Percentiles rank a stretch among this genome's conserved stretches.
Evolutionary conservation across 805 yeast species (phyloP).

Genomic region (Spathaspora boniae): DNA sequence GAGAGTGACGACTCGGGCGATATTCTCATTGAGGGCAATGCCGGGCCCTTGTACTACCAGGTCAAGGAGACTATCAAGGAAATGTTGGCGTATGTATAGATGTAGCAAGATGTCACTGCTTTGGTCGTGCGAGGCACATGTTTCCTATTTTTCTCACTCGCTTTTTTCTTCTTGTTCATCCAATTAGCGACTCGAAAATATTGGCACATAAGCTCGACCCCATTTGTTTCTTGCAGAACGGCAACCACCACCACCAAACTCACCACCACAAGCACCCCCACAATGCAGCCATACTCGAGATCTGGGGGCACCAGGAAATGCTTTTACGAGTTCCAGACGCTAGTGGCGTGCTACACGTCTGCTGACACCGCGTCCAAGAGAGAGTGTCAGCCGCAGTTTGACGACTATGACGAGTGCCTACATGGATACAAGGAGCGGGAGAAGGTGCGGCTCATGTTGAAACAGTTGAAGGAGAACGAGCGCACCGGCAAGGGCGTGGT

Average conservation of each 20-base stretch:
- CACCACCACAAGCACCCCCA: neutral
- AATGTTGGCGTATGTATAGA: conserved; percentile 69
- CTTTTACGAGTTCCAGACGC: conserved; percentile 44
- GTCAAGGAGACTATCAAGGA: conserved; percentile 69
- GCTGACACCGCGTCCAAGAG: conserved; percentile 41
- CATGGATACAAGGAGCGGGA: conserved; percentile 47
- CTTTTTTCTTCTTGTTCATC: neutral
- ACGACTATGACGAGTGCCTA: conserved; percentile 46
- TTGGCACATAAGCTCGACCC: neutral
- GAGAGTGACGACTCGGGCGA: conserved; percentile 65
- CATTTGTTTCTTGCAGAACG: too few relatives aligned
- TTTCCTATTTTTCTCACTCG: neutral
- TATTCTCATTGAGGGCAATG: conserved; percentile 79
- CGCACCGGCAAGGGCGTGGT: conserved; percentile 36
- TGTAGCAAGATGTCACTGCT: neutral
- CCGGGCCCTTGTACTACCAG: conserved; percentile 70
- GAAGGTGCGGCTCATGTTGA: conserved; percentile 41
- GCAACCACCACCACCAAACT: neutral
- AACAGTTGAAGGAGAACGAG: conserved; percentile 44
- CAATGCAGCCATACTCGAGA: conserved; percentile 47
- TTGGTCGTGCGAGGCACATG: conserved; percentile 4
- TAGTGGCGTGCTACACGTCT: conserved; percentile 42
- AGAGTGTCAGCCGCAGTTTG: conserved; percentile 41
- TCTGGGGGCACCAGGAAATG: conserved; percentile 47
- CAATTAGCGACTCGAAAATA: neutral